These are phyloP conservation scores for Xylaria sp. DNA, from an alignment of 2,329 filamentous ascomycete genomes.

Conservation along the genomic window DNA sequence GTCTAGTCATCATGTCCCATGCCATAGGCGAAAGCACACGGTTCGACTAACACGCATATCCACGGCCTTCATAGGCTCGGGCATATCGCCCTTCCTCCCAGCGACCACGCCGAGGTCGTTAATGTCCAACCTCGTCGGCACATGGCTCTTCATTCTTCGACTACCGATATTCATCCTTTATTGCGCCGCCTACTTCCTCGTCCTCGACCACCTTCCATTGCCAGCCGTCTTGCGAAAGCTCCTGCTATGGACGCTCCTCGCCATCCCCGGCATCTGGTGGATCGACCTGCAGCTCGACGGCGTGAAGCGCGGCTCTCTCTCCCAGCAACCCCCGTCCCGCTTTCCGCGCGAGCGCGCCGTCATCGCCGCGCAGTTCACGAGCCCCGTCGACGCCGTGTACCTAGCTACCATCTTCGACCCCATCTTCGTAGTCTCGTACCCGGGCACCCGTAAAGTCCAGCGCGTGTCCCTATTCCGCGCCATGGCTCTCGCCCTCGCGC, in stretches of 20 bases:
- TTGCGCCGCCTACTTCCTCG: slow-evolving; percentile 76
- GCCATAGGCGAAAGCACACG: neutral
- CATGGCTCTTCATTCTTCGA: slow-evolving; percentile 82
- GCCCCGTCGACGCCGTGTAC: slow-evolving; percentile 92
- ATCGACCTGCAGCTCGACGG: slow-evolving; percentile 98
- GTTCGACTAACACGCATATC: slow-evolving; percentile 7
- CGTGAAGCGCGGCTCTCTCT: slow-evolving; percentile 89
- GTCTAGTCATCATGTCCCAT: neutral
- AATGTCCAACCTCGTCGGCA: slow-evolving; percentile 71
- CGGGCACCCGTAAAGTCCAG: slow-evolving; percentile 76
- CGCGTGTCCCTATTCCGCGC: slow-evolving; percentile 81
- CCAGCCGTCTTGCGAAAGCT: slow-evolving; percentile 77
- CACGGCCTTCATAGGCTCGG: slow-evolving; percentile 76
- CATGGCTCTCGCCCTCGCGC: slow-evolving; percentile 76
- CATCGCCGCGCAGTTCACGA: slow-evolving; percentile 91
- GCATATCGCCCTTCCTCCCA: slow-evolving; percentile 95
- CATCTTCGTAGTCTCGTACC: slow-evolving; percentile 89
- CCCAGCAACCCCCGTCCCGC: slow-evolving; percentile 76
- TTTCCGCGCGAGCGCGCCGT: slow-evolving; percentile 83
- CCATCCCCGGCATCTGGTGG: slow-evolving; percentile 96
- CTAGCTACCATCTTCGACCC: slow-evolving; percentile 96
- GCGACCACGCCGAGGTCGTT: slow-evolving; percentile 73
- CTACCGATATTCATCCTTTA: slow-evolving; percentile 80
- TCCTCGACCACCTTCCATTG: slow-evolving; percentile 84
- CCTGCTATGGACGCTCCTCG: slow-evolving; percentile 86